Percentiles rank a stretch among this genome's conserved stretches.
These are phyloP conservation scores for Fusarium pseudoanthophilum DNA, from an alignment of 2,329 filamentous ascomycete genomes.

Conservation along the genomic window DNA sequence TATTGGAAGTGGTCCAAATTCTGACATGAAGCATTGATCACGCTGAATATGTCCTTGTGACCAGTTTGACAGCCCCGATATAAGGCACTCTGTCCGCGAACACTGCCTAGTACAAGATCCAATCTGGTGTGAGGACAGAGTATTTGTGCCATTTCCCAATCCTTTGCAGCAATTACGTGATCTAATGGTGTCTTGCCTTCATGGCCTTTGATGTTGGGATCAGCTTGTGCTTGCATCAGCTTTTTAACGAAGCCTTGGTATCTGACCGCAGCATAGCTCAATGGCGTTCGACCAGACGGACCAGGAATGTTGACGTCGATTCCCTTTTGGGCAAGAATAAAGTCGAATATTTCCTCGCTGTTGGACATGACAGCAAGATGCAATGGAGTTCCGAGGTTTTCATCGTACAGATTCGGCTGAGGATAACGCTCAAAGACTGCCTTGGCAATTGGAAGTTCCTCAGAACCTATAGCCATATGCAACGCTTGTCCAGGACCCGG, in stretches of 20 bases:
- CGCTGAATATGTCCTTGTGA: not conserved
- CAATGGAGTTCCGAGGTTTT: not conserved
- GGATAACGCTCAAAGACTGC: not conserved
- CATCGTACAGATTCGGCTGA: not conserved
- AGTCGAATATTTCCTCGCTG: not conserved
- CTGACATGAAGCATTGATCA: not conserved
- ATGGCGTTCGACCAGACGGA: not conserved
- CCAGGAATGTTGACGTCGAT: not conserved
- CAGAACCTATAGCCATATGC: not conserved
- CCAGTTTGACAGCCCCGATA: not conserved
- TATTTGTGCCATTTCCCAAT: not conserved
- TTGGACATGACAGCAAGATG: not conserved
- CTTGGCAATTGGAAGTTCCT: not conserved
- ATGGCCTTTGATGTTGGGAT: not conserved
- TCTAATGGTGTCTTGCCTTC: not conserved
- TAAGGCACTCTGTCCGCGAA: not conserved
- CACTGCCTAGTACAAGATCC: not conserved
- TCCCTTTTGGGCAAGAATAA: not conserved
- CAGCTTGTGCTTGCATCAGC: not conserved
- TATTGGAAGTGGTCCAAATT: accelerated
- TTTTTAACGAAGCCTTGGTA: not conserved
- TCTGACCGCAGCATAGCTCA: not conserved
- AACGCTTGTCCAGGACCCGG: not conserved
- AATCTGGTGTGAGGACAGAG: not conserved
- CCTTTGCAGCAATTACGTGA: not conserved